Base-by-base conservation (phyloP, 768 basidiomycete species). In the Tephrocybe sp. region DNA sequence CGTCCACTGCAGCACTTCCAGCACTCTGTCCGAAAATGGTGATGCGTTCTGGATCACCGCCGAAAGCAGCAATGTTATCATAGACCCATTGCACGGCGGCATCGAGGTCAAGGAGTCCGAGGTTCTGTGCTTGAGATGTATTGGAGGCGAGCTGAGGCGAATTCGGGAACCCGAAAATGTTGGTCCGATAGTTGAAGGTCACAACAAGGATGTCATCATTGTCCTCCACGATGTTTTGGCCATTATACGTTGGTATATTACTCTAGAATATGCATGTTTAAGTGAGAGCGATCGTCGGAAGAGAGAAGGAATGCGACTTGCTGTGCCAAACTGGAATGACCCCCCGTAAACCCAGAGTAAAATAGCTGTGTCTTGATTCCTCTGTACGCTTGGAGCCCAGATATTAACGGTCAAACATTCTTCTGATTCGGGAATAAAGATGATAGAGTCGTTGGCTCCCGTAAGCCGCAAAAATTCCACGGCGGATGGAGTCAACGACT, bases 81-180 rank as follows among this genome's bases (percentile, higher is more conserved):
- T 73, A 67, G 9, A 78, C 69, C 77, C 75, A 77, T 52, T 74
- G 52, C 1, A 77, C 65, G 4, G 72, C 75, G 19, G 70, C 66
- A 11, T 67, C 62, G 3, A 63, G 14, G 34, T 75, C 72, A 9
- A 71, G 60, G 9, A 72, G 53, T 3, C 71, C 71, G 57, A 70
- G 72, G 45, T 73, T 73, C 45, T 71, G 68, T 2, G 66, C 54
- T 6, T 56, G 51, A 0, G 53, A 54, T 8, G 45, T 46, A 16
- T 49, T 55, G 23, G 52, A 31, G 13, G 22, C 47, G 20, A 72
- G 63, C 38, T 71, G 70, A 11, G 71, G 68, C 3, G 70, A 68
- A 44, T 65, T 67, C 1, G 71, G 72, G 41, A 67, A 64, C 3
- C 70, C 69, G 49, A 73, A 71, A 17, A 72, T 67, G 38, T 71